Evolutionary conservation across 805 yeast genomes (phyloP), one percentile per base, ranked within the genome.

Genomic region (Hanseniaspora meyeri): DNA sequence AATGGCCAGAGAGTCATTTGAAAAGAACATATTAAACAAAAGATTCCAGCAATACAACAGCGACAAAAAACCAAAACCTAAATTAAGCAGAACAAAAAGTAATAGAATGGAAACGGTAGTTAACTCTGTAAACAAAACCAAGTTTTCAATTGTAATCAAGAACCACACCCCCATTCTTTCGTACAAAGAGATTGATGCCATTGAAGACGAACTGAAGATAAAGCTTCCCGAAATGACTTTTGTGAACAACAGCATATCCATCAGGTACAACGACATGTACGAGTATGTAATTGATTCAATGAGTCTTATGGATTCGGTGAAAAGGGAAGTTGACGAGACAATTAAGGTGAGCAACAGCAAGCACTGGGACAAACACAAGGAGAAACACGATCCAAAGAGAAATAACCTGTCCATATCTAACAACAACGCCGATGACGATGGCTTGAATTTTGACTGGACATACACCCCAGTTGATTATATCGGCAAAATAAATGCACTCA

Each of bases 171-270:
- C 56, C 3, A 52, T 52, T 24, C 19, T 52, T 0, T 48, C 56
- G 17, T 46, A 51, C 1, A 73, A 68, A 1, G 96, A 89, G 64
- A 77, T 91, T 57, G 96, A 88, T 58, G 69, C 69, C 2, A 77
- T 83, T 64, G 85, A 81, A 59, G 67, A 63, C 14, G 78, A 77
- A 4, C 66, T 81, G 53, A 75, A 84, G 54, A 79, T 91, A 59
- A 95, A 97, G 0, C 70, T 91, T 45, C 99, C 99, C 0, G 99
- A 93, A 67, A 93, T 93, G 97, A 89, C 93, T 6, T 93, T 93
- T 70, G 97, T 97, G 10, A 80, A 86, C 62, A 90, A 86, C 65
- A 69, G 70, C 57, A 80, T 89, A 11, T 77, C 74, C 51, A 65
- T 89, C 11, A 72, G 70, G 51, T 75, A 78, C 59, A 60, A 46